phyloP scores from a whole-genome alignment of 768 basidiomycete genomes.

The Punctularia strigosozonata region DNA sequence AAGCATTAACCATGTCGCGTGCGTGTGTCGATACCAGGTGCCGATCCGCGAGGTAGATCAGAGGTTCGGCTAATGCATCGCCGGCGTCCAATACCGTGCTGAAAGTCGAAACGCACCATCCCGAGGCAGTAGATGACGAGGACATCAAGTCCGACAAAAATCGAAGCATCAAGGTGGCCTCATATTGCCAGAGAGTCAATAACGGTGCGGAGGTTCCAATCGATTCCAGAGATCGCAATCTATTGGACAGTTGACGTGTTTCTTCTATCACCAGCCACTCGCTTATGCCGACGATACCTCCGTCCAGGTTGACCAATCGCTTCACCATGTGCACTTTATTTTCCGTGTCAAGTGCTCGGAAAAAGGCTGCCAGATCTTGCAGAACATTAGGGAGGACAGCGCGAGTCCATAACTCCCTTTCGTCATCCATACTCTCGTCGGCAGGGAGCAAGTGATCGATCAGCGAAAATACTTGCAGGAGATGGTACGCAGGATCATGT shows the following conservation, averaged over 20 bases:
- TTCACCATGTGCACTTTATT: constrained; percentile 40
- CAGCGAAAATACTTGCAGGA: constrained; percentile 43
- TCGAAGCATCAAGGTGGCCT: constrained; percentile 36
- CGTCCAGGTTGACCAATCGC: constrained; percentile 45
- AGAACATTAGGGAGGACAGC: constrained; percentile 47
- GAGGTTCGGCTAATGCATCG: too few relatives aligned
- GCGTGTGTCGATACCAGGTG: too few relatives aligned
- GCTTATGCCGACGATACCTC: constrained; percentile 41
- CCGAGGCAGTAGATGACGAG: constrained; percentile 23
- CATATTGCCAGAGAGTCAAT: constrained; percentile 31
- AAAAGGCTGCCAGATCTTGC: constrained; percentile 41
- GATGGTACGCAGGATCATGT: constrained; percentile 45
- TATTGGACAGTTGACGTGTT: constrained; percentile 34
- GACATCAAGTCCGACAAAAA: constrained; percentile 35
- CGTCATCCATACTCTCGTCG: constrained; percentile 13
- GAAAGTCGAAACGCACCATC: constrained; percentile 37
- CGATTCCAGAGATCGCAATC: constrained; percentile 25
- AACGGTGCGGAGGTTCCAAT: constrained; percentile 19
- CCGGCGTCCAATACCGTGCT: constrained; percentile 12
- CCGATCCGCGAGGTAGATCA: too few relatives aligned
- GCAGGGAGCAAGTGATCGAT: constrained; percentile 46
- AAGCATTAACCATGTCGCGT: too few relatives aligned
- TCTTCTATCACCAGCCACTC: constrained; percentile 66
- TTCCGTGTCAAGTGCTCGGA: constrained; percentile 43
- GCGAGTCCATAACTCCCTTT: constrained; percentile 35